These are phyloP conservation scores for Stereocaulon alpinum DNA, from an alignment of 495 filamentous ascomycete species.

Conservation along the genomic window DNA sequence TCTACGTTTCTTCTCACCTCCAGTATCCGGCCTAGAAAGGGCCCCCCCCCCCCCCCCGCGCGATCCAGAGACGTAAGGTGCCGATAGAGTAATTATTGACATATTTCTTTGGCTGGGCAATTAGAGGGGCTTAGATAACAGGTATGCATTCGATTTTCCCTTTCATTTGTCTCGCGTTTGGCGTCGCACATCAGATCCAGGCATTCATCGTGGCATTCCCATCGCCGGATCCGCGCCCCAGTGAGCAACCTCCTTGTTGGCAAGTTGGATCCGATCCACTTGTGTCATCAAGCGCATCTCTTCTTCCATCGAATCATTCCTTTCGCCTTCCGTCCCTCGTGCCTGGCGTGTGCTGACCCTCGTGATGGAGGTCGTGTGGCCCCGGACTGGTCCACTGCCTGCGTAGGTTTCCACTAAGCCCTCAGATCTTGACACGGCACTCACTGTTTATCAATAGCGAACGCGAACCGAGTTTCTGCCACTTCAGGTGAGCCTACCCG, in stretches of 20 bases:
- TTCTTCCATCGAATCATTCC: constrained; percentile 9
- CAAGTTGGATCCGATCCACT: constrained; percentile 9
- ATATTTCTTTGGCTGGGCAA: constrained; percentile 3
- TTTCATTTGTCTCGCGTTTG: constrained; percentile 13
- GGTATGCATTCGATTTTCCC: constrained; percentile 9
- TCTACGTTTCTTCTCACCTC: constrained; percentile 6
- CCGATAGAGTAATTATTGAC: constrained; percentile 8
- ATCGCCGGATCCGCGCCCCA: constrained; percentile 13
- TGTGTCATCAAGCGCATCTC: constrained; percentile 16
- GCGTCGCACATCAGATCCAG: constrained; percentile 1
- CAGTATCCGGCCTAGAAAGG: constrained; percentile 1
- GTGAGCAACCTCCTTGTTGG: constrained; percentile 4
- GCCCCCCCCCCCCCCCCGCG: constrained; percentile 3
- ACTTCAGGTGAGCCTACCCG: constrained; percentile 12
- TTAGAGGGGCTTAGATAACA: constrained; percentile 1
- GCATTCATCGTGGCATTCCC: constrained; percentile 13
- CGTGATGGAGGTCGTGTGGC: constrained; percentile 12
- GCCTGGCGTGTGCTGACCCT: constrained; percentile 13
- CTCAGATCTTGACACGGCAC: constrained; percentile 4
- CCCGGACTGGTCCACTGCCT: constrained; percentile 7
- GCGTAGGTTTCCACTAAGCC: constrained; percentile 11
- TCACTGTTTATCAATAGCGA: not conserved
- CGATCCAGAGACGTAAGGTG: constrained; percentile 7
- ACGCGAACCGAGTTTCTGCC: constrained; percentile 2
- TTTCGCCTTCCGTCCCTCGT: constrained; percentile 6